These are phyloP conservation scores for Ganoderma lingzhi DNA, from an alignment of 1,284 basidiomycete genomes.

Conservation along the genomic window DNA sequence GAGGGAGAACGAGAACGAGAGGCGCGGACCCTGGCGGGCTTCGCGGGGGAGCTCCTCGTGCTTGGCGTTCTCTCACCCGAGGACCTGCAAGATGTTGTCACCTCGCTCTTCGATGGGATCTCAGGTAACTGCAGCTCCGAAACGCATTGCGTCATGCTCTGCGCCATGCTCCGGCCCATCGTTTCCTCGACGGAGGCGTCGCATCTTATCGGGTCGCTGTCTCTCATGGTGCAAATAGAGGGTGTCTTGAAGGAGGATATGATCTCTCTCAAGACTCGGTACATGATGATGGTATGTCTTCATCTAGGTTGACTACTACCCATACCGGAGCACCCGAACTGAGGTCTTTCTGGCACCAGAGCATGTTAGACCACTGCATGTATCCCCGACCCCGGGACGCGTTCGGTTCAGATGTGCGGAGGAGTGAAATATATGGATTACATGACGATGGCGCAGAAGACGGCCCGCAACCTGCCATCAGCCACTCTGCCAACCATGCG, in stretches of 20 bases:
- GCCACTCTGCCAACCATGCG: neutral
- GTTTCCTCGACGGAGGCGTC: constrained; percentile 36
- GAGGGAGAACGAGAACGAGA: constrained; percentile 4
- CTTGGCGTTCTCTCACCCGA: constrained; percentile 33
- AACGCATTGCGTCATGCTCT: constrained; percentile 30
- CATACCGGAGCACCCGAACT: neutral
- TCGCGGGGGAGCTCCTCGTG: constrained; percentile 39
- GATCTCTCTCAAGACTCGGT: constrained; percentile 38
- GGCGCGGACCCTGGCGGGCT: constrained; percentile 26
- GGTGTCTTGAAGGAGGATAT: constrained; percentile 35
- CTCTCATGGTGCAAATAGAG: constrained; percentile 30
- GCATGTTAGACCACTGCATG: constrained; percentile 35
- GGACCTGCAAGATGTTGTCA: constrained; percentile 36
- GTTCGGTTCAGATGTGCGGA: constrained; percentile 35
- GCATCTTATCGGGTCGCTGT: constrained; percentile 33
- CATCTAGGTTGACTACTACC: neutral
- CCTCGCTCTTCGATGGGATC: constrained; percentile 30
- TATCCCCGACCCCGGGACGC: constrained; percentile 36
- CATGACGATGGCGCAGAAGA: constrained; percentile 11
- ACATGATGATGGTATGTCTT: constrained; percentile 39
- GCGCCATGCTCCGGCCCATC: constrained; percentile 36
- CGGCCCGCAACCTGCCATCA: neutral
- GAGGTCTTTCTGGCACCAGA: constrained; percentile 19
- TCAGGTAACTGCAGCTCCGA: constrained; percentile 30
- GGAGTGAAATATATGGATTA: constrained; percentile 39